Conservation (phyloP, 306 rosid species). For the Lathyrus sativus region DNA sequence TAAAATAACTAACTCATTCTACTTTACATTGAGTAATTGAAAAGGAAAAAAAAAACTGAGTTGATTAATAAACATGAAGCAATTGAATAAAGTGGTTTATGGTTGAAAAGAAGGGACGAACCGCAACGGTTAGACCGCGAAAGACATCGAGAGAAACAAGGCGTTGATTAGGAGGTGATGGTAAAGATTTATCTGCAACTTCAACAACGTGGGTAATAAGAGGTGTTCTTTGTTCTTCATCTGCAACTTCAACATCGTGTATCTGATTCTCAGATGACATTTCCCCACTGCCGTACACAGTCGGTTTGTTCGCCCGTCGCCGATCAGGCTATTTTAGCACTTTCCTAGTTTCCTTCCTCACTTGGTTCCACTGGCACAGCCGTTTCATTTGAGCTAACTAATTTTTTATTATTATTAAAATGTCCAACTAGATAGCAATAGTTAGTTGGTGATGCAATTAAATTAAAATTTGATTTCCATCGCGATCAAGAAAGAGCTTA, state of each 20-base stretch:
- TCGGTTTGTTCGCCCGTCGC: not conserved
- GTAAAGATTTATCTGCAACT: slow-evolving; percentile 35
- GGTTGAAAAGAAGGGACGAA: slow-evolving; percentile 28
- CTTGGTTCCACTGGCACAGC: no score
- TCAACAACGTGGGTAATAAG: slow-evolving; percentile 34
- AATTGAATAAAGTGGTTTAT: not conserved
- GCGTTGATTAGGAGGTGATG: slow-evolving; percentile 54
- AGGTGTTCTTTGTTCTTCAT: slow-evolving; percentile 42
- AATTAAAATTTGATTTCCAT: no score
- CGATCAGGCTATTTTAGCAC: not conserved
- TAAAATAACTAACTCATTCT: not conserved
- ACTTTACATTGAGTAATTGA: no score
- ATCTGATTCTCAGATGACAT: slow-evolving; percentile 43
- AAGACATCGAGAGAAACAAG: slow-evolving; percentile 78
- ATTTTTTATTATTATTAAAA: no score
- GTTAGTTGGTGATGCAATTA: no score
- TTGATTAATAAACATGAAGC: not conserved
- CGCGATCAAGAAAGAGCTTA: no score
- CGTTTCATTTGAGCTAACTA: no score
- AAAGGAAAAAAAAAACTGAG: no score
- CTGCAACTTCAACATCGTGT: slow-evolving; percentile 42
- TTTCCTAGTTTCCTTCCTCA: not conserved
- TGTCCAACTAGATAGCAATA: not conserved
- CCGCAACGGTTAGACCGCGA: slow-evolving; percentile 83
- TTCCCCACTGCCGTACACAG: not conserved